Percentiles rank a stretch among this genome's conserved stretches.
Conservation (phyloP, 2,329 filamentous ascomycete genomes). For the Pseudophaeomoniella oleicola region DNA sequence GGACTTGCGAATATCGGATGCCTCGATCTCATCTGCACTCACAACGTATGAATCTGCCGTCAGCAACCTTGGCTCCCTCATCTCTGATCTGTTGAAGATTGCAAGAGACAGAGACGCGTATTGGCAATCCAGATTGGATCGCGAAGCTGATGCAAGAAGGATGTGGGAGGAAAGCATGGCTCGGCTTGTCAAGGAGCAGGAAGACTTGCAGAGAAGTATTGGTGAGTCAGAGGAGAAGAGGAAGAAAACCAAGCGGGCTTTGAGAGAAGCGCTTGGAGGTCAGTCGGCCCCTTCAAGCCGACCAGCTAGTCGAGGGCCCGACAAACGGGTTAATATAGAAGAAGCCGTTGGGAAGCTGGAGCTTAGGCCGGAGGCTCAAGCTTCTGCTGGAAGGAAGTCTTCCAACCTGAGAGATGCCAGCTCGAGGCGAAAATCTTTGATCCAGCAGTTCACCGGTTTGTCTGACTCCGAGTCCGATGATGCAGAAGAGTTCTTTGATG, state of each 20-base stretch:
- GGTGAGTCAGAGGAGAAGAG: slow-evolving; percentile 84
- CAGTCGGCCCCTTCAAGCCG: slow-evolving; percentile 25
- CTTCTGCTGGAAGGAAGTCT: slow-evolving; percentile 7
- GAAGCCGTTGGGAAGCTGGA: slow-evolving; percentile 20
- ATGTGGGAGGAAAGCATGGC: slow-evolving; percentile 99
- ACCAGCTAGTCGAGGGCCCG: slow-evolving; percentile 15
- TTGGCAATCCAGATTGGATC: slow-evolving; percentile 89
- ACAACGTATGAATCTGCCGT: slow-evolving; percentile 81
- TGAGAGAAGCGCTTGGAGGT: slow-evolving; percentile 69
- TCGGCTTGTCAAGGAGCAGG: slow-evolving; percentile 85
- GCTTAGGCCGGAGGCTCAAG: slow-evolving; percentile 21
- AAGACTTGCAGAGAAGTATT: slow-evolving; percentile 73
- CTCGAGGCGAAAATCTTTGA: slow-evolving; percentile 46
- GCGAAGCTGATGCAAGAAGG: slow-evolving; percentile 77
- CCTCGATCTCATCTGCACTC: slow-evolving; percentile 61
- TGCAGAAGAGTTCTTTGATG: slow-evolving; percentile 93
- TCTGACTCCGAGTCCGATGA: slow-evolving; percentile 66
- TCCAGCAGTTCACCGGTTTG: slow-evolving; percentile 57
- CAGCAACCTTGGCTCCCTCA: slow-evolving; percentile 67
- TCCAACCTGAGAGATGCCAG: slow-evolving; percentile 21
- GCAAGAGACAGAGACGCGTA: slow-evolving; percentile 88
- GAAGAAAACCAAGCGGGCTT: slow-evolving; percentile 73
- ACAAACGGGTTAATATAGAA: slow-evolving; percentile 17
- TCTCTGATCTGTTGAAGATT: slow-evolving; percentile 80
- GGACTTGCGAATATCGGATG: slow-evolving; percentile 57